Base-by-base conservation (phyloP, 179 eudicot species). In the Vitellaria paradoxa region DNA sequence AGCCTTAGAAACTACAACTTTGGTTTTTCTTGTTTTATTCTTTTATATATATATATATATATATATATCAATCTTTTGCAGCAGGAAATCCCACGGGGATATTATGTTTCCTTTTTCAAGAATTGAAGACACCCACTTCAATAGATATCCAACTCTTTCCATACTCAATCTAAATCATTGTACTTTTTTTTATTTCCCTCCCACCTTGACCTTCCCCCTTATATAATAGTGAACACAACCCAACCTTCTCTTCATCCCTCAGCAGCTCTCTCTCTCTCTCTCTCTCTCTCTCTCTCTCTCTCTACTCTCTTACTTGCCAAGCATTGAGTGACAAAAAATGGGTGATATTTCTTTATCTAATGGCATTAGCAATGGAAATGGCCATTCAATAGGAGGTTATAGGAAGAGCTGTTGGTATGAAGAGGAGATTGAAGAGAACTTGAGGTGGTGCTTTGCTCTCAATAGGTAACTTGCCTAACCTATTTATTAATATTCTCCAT, bases 351-450 rank as follows among this genome's bases (percentile, higher is more conserved):
- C 90, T 23, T 84, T 61, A 77, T 46, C 86, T n/a, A 82, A 77
- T 68, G 84, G 81, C 13, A 50, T 79, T 15, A 62, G 72, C 40
- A 85, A 83, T 80, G 88, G 83, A 49, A 85, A 83, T 74, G 79
- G 56, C 3, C 65, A 76, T 79, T 23, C 79, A 18, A 74, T 77
- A 66, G 85, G 81, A 70, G 79, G 74, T 9, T 87, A 89, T 66
- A 89, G 97, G 77, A 91, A 88, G 83, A 88, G 93, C 78, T 93
- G 98, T 80, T 93, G 98, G 98, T 93, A 93, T 82, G 97, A 93
- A 78, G 98, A 93, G 80, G 98, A 93, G 82, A 93, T 93, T 84
- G 98, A 93, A 78, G 91, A 91, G 61, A 88, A 93, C 77, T 80
- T 93, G 81, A 87, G 92, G 79, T 93, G 97, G 98, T 91, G 92